Evolutionary conservation across 164 flowering plant genomes (phyloP).

Genomic region (Annona cherimola): DNA sequence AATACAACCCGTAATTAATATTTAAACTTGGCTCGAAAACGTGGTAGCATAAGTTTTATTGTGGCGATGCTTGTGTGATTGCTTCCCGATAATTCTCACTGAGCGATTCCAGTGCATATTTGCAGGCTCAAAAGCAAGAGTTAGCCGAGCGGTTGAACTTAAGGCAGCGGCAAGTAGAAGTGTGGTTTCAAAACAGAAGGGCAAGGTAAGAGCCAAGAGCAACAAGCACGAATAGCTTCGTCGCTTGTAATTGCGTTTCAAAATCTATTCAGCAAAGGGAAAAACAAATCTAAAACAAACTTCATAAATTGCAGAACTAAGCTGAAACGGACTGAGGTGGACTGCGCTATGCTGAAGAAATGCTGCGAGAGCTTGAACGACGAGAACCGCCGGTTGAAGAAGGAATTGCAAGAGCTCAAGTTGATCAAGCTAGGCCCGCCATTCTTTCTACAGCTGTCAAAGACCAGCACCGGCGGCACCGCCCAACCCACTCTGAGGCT

Average conservation of each 20-base stretch:
- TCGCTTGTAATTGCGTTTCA: background rate
- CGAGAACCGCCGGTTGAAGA: constrained; percentile 47
- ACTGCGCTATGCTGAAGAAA: constrained; percentile 38
- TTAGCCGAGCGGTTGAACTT: constrained; percentile 30
- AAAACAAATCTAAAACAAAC: no score
- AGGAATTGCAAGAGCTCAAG: constrained; percentile 43
- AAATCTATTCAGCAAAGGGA: no score
- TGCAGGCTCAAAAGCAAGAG: constrained; percentile 33
- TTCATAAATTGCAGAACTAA: constrained; percentile 23
- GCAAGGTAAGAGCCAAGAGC: constrained; percentile 30
- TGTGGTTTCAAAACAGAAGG: constrained; percentile 56
- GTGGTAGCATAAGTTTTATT: no score
- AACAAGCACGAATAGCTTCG: background rate
- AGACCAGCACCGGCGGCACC: constrained; percentile 5
- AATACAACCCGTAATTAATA: no score
- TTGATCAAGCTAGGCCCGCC: constrained; percentile 15
- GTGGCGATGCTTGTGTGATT: no score
- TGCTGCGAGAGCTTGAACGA: constrained; percentile 43
- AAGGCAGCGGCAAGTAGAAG: constrained; percentile 44
- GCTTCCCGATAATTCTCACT: no score
- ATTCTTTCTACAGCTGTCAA: constrained; percentile 18
- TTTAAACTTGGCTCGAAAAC: no score
- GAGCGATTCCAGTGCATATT: background rate
- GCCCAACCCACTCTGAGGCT: constrained; percentile 3
- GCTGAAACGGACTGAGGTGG: constrained; percentile 40